phyloP scores from a whole-genome alignment of 2,329 filamentous ascomycete genomes.

The Ascochyta clinopodiicola region DNA sequence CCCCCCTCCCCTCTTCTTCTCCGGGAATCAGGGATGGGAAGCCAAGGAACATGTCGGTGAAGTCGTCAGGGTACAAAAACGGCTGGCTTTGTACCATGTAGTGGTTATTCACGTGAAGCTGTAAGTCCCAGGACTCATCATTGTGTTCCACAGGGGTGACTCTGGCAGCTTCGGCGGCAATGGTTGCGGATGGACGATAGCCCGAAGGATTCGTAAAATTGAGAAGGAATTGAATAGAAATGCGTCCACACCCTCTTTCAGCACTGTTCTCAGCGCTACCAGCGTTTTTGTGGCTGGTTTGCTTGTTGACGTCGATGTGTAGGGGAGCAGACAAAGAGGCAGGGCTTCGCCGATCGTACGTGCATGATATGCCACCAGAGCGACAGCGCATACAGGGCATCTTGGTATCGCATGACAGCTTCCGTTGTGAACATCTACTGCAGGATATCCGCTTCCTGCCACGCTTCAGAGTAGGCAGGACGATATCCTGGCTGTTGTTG shows the following conservation, averaged over 20 bases:
- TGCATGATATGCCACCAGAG: constrained; percentile 3
- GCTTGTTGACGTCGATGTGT: no score
- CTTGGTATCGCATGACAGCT: constrained; percentile 11
- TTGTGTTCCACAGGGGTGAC: neutral
- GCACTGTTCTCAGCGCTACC: neutral
- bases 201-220: constrained; percentile 8
- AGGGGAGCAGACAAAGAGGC: no score
- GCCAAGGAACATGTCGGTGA: no score
- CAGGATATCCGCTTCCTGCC: constrained; percentile 11
- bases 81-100: no score
- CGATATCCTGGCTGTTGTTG: neutral
- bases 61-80: no score
- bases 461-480: constrained; percentile 7
- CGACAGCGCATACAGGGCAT: constrained; percentile 12
- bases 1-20: no score
- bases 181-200: neutral
- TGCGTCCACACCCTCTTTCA: neutral
- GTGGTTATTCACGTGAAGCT: no score
- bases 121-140: no score
- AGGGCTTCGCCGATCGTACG: neutral
- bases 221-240: constrained; percentile 6
- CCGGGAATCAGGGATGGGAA: no score
- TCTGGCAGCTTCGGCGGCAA: neutral
- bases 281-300: no score
- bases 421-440: constrained; percentile 12